Evolutionary conservation across 1,139 yeast species (phyloP), one percentile per base, ranked within the genome.

Genomic region (Lodderomyces theae): DNA sequence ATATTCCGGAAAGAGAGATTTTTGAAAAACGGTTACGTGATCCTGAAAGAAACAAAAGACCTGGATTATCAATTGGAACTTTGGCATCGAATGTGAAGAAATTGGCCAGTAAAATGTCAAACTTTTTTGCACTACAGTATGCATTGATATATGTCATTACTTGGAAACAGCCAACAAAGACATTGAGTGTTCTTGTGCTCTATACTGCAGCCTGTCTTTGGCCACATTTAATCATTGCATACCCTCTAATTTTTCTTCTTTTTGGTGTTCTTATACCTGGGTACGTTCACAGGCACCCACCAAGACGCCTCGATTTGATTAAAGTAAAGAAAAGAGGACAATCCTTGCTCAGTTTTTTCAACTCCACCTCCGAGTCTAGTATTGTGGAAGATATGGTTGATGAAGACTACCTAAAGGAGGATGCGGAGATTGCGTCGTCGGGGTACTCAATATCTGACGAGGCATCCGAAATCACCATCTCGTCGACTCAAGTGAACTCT

Each of bases 261-360:
- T 68, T 74, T 45, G 82, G 81, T 0, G 64, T 84, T 2, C 69
- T 88, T 64, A 66, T 84, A 1, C 92, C 95, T 0, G 88, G 86
- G 1, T 89, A 82, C 53, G 66, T 79, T 16, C 69, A 74, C 40
- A 69, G 88, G 41, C 96, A 88, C 56, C 95, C 90, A 0, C 66
- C 79, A 51, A 62, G 69, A 22, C 63, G 66, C 10, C 70, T 74
- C 0, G 66, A 68, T 21, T 51, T 70, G 23, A 64, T 78, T 15
- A 63, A 64, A 15, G 72, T 74, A 15, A 69, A 69, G 46, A 66
- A 60, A 21, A 62, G 84, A 38, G 88, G 88, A 1, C 80, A 77
- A 41, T 72, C 83, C 0, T 56, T 80, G 6, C 60, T 80, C 44
- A 74, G 73, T 13, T 77, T 71, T 46, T 62, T 80, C 33, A 64